Evolutionary conservation across 805 yeast species (phyloP).

Genomic region (Kluyveromyces nonfermentans): DNA sequence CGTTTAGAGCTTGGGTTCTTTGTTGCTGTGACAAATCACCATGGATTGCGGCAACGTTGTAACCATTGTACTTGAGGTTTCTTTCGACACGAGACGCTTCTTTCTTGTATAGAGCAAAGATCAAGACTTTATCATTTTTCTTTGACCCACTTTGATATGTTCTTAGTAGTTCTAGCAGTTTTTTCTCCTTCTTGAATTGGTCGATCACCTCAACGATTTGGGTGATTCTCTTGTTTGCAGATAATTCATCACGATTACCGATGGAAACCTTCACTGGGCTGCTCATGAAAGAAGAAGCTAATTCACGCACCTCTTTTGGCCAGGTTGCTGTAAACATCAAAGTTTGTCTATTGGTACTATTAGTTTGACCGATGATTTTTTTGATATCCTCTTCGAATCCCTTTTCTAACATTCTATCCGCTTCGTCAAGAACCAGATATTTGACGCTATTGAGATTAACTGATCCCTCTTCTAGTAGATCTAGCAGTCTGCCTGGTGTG

Average conservation of each 20-base stretch:
- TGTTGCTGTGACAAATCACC: constrained; percentile 92
- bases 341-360: constrained; percentile 60
- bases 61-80: constrained; percentile 62
- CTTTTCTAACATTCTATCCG: constrained; percentile 96
- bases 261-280: constrained; percentile 82
- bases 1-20: constrained; percentile 77
- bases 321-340: constrained; percentile 99
- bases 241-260: constrained; percentile 88
- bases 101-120: constrained; percentile 92
- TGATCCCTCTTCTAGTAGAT: constrained; percentile 81
- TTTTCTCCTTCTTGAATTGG: constrained; percentile 68
- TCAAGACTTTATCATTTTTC: constrained; percentile 70
- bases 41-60: constrained; percentile 83
- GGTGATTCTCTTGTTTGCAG: constrained; percentile 88
- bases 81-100: constrained; percentile 91
- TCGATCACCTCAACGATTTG: constrained; percentile 92
- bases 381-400: constrained; percentile 97
- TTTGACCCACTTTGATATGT: constrained; percentile 63
- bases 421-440: constrained; percentile 90
- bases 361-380: constrained; percentile 58
- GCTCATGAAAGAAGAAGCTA: constrained; percentile 79
- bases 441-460: constrained; percentile 57
- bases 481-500: constrained; percentile 96
- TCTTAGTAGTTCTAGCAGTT: constrained; percentile 58
- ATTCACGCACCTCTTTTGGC: constrained; percentile 97